Conservation (phyloP, 805 yeast species). For the Priceomyces fermenticarens region DNA sequence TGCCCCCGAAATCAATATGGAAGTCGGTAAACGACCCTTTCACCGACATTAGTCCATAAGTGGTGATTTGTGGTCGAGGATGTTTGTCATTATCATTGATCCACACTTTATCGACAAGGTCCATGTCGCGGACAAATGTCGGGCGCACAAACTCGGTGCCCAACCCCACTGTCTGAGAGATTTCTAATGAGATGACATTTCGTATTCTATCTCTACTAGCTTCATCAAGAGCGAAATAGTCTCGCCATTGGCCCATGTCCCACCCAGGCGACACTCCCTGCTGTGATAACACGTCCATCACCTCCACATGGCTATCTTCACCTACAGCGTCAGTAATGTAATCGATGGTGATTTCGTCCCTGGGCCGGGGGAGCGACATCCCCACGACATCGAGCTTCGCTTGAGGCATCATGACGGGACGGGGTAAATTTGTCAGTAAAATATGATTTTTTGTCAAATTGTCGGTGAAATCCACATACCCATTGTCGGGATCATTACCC, state of each 20-base stretch:
- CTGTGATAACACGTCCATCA: constrained; percentile 87
- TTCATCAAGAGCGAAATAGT: constrained; percentile 53
- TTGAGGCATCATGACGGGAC: constrained; percentile 46
- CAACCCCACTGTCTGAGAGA: constrained; percentile 52
- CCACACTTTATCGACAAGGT: constrained; percentile 72
- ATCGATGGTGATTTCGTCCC: constrained; percentile 46
- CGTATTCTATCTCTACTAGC: constrained; percentile 59
- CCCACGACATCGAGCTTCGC: constrained; percentile 34
- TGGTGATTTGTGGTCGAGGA: constrained; percentile 58
- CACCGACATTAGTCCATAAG: constrained; percentile 85
- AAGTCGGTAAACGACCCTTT: constrained; percentile 80
- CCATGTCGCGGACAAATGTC: constrained; percentile 57
- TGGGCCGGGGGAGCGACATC: constrained; percentile 48
- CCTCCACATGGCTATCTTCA: constrained; percentile 61
- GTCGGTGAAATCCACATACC: constrained; percentile 23
- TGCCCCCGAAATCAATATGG: constrained; percentile 90
- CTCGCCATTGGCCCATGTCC: constrained; percentile 71
- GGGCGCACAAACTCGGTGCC: constrained; percentile 60
- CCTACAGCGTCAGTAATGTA: constrained; percentile 62
- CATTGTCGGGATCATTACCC: constrained; percentile 8
- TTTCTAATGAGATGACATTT: constrained; percentile 80
- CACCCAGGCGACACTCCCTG: constrained; percentile 60
- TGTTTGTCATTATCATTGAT: constrained; percentile 17
- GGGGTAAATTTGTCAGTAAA: constrained; percentile 24
- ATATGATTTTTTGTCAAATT: constrained; percentile 38